phyloP scores from a whole-genome alignment of 768 basidiomycete genomes.

The Lentinula detonsa region DNA sequence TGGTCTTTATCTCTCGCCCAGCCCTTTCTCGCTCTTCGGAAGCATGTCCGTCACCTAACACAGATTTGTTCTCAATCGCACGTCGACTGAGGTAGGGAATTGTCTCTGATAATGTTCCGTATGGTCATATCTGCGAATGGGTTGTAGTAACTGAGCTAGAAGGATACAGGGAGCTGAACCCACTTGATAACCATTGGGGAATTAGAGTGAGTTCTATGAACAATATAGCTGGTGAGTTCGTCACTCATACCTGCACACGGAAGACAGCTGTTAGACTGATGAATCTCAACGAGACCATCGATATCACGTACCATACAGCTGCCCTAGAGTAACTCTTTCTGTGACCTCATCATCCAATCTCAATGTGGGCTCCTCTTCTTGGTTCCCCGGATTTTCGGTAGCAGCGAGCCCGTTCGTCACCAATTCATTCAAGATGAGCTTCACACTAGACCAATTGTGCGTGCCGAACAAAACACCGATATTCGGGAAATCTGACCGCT shows the following conservation, averaged over 20 bases:
- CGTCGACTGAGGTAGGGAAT: no score
- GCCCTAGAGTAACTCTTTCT: conserved; percentile 69
- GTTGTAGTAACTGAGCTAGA: no score
- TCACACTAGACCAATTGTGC: conserved; percentile 72
- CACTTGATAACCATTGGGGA: no score
- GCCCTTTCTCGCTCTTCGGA: no score
- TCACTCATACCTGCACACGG: conserved; percentile 74
- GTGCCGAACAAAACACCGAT: conserved; percentile 82
- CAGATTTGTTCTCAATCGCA: no score
- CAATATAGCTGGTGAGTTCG: no score
- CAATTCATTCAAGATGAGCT: conserved; percentile 55
- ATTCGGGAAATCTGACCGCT: conserved; percentile 6
- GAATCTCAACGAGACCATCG: neutral
- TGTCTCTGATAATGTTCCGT: no score
- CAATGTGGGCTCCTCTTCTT: conserved; percentile 21
- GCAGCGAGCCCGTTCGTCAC: conserved; percentile 47
- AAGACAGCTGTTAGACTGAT: neutral
- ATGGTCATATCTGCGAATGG: no score
- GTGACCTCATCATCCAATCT: conserved; percentile 47
- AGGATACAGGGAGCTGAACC: no score
- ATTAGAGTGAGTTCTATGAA: no score
- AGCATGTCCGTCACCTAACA: no score
- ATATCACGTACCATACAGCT: conserved; percentile 64
- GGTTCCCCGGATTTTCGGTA: conserved; percentile 14
- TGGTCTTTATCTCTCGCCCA: no score